Evolutionary conservation across 176 grass and related monocot species (phyloP).

Genomic region (Rhipidocladum racemiflorum): DNA sequence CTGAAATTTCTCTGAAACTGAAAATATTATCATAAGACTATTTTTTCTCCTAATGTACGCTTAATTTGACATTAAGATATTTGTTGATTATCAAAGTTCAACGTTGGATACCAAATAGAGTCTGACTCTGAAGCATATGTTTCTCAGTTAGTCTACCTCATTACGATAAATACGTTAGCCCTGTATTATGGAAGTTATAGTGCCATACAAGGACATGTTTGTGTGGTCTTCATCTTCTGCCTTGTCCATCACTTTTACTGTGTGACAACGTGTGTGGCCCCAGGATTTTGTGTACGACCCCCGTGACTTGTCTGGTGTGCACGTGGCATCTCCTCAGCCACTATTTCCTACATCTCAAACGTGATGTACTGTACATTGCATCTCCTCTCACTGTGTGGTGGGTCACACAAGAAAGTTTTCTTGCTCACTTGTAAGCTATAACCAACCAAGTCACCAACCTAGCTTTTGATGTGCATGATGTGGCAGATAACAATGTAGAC

Average conservation of each 20-base stretch:
- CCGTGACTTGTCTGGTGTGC: slow-evolving; percentile 33
- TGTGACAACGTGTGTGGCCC: slow-evolving; percentile 36
- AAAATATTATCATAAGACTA: background rate
- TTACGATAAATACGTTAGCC: background rate
- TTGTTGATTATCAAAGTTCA: background rate
- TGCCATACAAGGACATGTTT: background rate
- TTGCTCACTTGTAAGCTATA: background rate
- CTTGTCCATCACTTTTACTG: slow-evolving; percentile 2
- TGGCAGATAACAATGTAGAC: background rate
- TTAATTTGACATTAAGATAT: background rate
- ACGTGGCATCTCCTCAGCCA: slow-evolving; percentile 38
- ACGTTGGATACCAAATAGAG: background rate
- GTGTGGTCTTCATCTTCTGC: background rate
- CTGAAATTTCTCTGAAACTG: background rate
- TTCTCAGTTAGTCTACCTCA: background rate
- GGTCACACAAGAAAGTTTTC: background rate
- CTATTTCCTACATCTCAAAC: slow-evolving; percentile 11
- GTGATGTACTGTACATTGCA: background rate
- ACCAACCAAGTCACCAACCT: background rate
- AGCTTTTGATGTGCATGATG: background rate
- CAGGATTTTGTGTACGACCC: slow-evolving; percentile 18
- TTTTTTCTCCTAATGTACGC: background rate
- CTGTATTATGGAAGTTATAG: background rate
- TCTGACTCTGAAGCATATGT: background rate
- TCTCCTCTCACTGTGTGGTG: slow-evolving; percentile 4